Evolutionary conservation across 345 rosid species (phyloP).

Genomic region (Pugionium cornutum): DNA sequence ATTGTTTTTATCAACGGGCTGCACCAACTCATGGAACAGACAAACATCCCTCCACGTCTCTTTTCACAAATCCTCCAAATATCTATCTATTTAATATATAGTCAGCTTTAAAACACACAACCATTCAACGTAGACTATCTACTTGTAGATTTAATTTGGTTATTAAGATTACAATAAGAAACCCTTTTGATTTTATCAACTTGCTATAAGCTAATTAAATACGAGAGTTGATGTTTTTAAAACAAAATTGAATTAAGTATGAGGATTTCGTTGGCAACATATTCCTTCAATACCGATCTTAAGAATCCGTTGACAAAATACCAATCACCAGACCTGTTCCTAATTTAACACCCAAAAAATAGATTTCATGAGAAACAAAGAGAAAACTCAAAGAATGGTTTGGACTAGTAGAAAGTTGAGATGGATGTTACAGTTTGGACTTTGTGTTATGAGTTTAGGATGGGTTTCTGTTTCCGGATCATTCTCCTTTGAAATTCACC

Average conservation of each 20-base stretch:
- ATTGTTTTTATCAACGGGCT: neutral
- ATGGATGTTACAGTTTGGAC: conserved; percentile 36
- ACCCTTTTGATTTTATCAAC: no score
- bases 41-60: conserved; percentile 43
- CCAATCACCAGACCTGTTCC: conserved; percentile 30
- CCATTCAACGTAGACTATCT: conserved; percentile 9
- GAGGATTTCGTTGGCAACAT: conserved; percentile 29
- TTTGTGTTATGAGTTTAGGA: conserved; percentile 31
- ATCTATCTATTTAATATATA: neutral
- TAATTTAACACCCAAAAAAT: neutral
- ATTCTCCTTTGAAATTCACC: conserved; percentile 69
- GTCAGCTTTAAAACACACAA: conserved; percentile 2
- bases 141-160: neutral
- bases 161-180: neutral
- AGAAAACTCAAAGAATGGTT: conserved; percentile 6
- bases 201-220: conserved; percentile 1
- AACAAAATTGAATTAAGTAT: conserved; percentile 7
- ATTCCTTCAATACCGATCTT: conserved; percentile 24
- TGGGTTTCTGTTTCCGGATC: conserved; percentile 42
- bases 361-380: conserved; percentile 7
- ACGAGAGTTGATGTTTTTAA: conserved; percentile 15
- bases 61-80: conserved; percentile 14
- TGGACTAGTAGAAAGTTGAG: conserved; percentile 18
- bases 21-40: conserved; percentile 22
- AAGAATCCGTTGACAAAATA: conserved; percentile 32